Conservation (phyloP, 31 red algal genomes). For the Bonnemaisonia californica region DNA sequence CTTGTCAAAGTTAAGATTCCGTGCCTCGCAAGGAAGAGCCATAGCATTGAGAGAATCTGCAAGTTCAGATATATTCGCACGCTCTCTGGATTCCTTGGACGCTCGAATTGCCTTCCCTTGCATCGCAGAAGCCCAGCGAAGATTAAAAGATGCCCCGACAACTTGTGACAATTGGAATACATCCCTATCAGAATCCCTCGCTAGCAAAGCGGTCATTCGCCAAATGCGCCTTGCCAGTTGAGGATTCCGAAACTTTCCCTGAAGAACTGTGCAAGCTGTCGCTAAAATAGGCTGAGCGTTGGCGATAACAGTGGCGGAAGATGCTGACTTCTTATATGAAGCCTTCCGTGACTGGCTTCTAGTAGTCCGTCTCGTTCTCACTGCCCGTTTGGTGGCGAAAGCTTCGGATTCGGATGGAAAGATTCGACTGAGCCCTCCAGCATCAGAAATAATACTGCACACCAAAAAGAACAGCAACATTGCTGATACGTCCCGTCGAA, state of each 20-base stretch:
- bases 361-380: background rate
- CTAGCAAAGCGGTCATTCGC: background rate
- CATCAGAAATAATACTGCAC: background rate
- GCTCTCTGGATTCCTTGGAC: background rate
- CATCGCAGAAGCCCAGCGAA: constrained; percentile 8
- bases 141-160: constrained; percentile 15
- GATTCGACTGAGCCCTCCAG: background rate
- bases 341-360: background rate
- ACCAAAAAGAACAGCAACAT: background rate
- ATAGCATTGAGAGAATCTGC: background rate
- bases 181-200: background rate
- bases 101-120: background rate
- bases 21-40: background rate
- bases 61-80: background rate
- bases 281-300: background rate
- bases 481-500: too few relatives aligned
- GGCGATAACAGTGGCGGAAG: background rate
- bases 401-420: background rate
- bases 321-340: background rate
- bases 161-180: background rate
- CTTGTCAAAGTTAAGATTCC: background rate
- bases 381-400: background rate
- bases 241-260: background rate
- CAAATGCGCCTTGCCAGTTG: constrained; percentile 11
- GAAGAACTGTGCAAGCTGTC: background rate